These are phyloP conservation scores for Moricandia moricandioides DNA, from an alignment of 345 rosid species.

Conservation along the genomic window DNA sequence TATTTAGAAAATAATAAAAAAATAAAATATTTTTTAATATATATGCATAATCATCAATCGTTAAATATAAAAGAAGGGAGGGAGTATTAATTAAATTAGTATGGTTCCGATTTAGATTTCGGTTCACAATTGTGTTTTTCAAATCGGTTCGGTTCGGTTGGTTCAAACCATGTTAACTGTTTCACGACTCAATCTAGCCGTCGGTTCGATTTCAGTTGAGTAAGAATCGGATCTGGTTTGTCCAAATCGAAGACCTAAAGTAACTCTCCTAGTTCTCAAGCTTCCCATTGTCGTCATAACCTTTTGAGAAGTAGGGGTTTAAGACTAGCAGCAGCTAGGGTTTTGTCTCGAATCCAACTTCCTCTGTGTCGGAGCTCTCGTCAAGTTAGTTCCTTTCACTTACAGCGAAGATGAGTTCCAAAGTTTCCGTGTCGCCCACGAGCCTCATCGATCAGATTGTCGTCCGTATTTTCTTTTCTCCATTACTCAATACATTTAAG, in stretches of 20 bases:
- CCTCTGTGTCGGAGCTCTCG: constrained; percentile 11
- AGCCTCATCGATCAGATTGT: constrained; percentile 53
- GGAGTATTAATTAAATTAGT: too few relatives aligned
- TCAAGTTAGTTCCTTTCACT: background rate
- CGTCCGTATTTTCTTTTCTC: constrained; percentile 34
- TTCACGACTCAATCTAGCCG: too few relatives aligned
- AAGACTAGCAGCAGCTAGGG: background rate
- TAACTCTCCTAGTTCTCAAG: background rate
- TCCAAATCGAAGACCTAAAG: background rate
- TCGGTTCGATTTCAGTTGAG: background rate
- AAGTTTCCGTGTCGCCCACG: constrained; percentile 33
- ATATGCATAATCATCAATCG: too few relatives aligned
- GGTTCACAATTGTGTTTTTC: too few relatives aligned
- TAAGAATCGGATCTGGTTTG: background rate
- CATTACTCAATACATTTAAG: background rate
- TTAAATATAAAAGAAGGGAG: too few relatives aligned
- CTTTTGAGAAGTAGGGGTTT: background rate
- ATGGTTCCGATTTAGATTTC: too few relatives aligned
- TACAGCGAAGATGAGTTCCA: constrained; percentile 41
- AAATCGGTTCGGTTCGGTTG: too few relatives aligned
- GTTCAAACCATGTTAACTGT: too few relatives aligned
- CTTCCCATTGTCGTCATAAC: background rate
- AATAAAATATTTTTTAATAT: too few relatives aligned
- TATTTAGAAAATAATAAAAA: too few relatives aligned
- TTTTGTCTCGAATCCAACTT: constrained; percentile 1